These are phyloP conservation scores for Nemania sp. DNA, from an alignment of 2,329 filamentous ascomycete genomes.

Conservation along the genomic window DNA sequence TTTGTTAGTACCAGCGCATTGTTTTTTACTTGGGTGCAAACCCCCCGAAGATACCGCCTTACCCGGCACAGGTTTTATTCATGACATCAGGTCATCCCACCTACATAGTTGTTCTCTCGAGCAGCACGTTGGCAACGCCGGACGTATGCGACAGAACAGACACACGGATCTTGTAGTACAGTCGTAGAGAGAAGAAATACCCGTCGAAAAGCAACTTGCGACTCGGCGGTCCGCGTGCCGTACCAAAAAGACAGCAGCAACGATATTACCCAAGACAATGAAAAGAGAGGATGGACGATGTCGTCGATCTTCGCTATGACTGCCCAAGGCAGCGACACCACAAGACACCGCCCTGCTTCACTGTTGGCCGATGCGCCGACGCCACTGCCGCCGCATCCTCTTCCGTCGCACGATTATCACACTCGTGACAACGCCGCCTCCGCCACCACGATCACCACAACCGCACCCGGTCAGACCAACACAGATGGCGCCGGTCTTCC, in stretches of 20 bases:
- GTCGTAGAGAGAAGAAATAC: no score
- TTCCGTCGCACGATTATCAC: slow-evolving; percentile 6
- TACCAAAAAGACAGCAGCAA: no score
- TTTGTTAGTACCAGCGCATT: no score
- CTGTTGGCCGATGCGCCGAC: slow-evolving; percentile 3
- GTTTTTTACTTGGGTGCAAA: no score
- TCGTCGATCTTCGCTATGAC: slow-evolving; percentile 32
- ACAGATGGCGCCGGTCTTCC: slow-evolving; percentile 6
- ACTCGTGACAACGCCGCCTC: slow-evolving; percentile 1
- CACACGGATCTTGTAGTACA: no score
- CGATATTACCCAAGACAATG: no score
- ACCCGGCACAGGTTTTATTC: slow-evolving; percentile 13
- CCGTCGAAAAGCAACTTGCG: no score
- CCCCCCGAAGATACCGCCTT: no score
- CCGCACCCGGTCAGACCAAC: slow-evolving; percentile 1
- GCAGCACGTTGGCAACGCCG: no score
- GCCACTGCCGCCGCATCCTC: background rate
- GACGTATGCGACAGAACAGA: no score
- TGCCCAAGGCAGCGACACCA: slow-evolving; percentile 30
- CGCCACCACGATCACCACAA: background rate
- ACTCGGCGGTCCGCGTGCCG: no score
- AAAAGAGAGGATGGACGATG: slow-evolving; percentile 36
- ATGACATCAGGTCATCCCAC: no score
- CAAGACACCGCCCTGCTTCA: slow-evolving; percentile 8
- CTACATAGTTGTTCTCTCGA: background rate